phyloP scores from a whole-genome alignment of 2,329 filamentous ascomycete genomes.

The Colletotrichum lini region DNA sequence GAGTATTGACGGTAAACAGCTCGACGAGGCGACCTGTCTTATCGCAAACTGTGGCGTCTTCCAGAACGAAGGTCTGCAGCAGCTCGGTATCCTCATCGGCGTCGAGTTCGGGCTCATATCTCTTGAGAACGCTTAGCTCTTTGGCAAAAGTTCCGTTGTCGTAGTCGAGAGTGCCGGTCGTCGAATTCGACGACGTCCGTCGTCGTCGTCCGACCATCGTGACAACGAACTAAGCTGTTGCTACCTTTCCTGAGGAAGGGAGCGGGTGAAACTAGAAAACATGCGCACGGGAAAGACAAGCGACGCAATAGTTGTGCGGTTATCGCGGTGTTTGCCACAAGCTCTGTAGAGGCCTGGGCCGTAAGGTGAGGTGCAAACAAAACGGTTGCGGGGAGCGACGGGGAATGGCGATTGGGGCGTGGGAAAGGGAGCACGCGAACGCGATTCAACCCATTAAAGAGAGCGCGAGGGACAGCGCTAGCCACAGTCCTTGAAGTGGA shows the following conservation, averaged over 20 bases:
- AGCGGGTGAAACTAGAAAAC: neutral
- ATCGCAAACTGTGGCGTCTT: constrained; percentile 70
- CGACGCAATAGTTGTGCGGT: neutral
- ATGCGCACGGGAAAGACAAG: neutral
- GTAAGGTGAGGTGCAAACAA: neutral
- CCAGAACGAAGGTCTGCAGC: constrained; percentile 40
- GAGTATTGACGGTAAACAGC: constrained; percentile 71
- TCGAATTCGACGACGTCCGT: constrained; percentile 61
- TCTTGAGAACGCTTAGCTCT: constrained; percentile 55
- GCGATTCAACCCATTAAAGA: constrained; percentile 35
- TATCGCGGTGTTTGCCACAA: neutral
- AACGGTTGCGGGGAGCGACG: constrained; percentile 21
- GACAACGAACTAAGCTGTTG: neutral
- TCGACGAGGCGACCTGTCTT: constrained; percentile 69
- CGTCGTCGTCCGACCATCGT: constrained; percentile 55
- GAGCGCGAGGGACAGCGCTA: constrained; percentile 13
- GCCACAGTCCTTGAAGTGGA: neutral
- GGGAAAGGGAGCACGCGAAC: constrained; percentile 17
- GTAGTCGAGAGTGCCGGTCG: constrained; percentile 59
- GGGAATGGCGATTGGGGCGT: constrained; percentile 18
- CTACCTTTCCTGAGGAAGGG: neutral
- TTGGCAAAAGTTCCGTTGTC: constrained; percentile 49
- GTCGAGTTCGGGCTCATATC: constrained; percentile 10
- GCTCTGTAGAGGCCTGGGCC: neutral
- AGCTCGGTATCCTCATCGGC: constrained; percentile 5